Base-by-base conservation (phyloP, 2,329 filamentous ascomycete genomes). In the Ciborinia camelliae region DNA sequence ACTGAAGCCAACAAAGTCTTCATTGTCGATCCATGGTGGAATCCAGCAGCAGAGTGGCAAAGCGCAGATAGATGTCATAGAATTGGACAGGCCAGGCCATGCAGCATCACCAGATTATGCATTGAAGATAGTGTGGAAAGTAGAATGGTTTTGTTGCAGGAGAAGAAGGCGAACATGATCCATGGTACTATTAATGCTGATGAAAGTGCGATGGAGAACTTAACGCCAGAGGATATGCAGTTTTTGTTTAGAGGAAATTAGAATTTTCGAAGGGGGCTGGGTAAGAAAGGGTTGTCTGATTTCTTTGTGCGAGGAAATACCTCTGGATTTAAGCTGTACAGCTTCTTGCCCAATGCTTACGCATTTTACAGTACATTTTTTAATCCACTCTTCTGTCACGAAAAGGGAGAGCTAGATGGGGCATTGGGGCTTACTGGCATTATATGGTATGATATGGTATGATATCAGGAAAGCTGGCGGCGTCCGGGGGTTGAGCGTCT, bases 21-120 rank as follows among this genome's bases (percentile, higher is more conserved):
- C 77, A 97, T 98, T 67, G 88, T 98, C 65, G 95, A 99, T 73
- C 95, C 95, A 82, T 98, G 95, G 95, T 99, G 95, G 95, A 98
- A 98, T 71, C 95, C 95, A n/a, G 93, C 93, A n/a, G 94, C 94
- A 0, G 95, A 99, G 79, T 99, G 95, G 95, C 95, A 99, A 78
- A 95, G 90, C 67, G 95, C 95, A 3, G 95, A 99, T 76, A 86
- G 91, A 69, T 92, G 90, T 74, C 95, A 98, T 78, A 92, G 95
- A 64, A 99, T 98, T 71, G 95, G 95, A 39, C 95, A 99, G 80
- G 91, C 88, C 54, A 90, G 95, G 9, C 94, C 94, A 35, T 98
- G 95, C 75, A 91, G 91, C 43, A 96, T 99, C 72, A 98, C 93
- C 1, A 88, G 95, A 35, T 85, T 99, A 14, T 96, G 92, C 75